These are phyloP conservation scores for Lasiodiplodia citricola DNA, from an alignment of 2,329 filamentous ascomycete species.

Conservation along the genomic window DNA sequence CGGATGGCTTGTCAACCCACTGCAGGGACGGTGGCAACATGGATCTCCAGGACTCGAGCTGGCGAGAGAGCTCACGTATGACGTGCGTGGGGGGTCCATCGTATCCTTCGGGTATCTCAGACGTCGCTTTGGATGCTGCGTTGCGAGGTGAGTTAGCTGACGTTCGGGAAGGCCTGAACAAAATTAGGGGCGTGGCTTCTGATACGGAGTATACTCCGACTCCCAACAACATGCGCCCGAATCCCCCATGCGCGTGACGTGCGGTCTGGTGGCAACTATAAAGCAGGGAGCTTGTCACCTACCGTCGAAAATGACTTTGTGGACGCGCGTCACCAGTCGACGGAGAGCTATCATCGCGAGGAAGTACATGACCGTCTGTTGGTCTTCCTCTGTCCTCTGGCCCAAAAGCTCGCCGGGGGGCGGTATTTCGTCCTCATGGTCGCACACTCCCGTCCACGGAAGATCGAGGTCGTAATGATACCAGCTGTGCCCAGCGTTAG, in stretches of 20 bases:
- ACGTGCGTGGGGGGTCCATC: slow-evolving; percentile 47
- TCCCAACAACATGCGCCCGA: background rate
- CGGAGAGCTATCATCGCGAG: slow-evolving; percentile 64
- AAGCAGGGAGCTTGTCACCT: slow-evolving; percentile 33
- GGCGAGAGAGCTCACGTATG: slow-evolving; percentile 58
- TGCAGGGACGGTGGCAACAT: slow-evolving; percentile 61
- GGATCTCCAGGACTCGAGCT: slow-evolving; percentile 64
- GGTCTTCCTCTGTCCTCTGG: slow-evolving; percentile 46
- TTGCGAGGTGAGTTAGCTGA: slow-evolving; percentile 10
- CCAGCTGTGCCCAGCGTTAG: slow-evolving; percentile 45
- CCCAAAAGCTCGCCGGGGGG: slow-evolving; percentile 60
- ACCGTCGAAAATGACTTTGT: slow-evolving; percentile 60
- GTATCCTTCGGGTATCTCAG: slow-evolving; percentile 38
- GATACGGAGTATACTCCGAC: slow-evolving; percentile 28
- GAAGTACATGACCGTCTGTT: slow-evolving; percentile 62
- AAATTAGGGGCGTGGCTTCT: background rate
- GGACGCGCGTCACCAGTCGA: slow-evolving; percentile 59
- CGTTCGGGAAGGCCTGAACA: background rate
- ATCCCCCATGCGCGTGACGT: slow-evolving; percentile 1
- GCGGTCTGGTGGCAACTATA: background rate
- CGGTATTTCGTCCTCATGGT: slow-evolving; percentile 59
- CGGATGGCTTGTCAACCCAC: slow-evolving; percentile 61
- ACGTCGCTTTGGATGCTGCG: slow-evolving; percentile 24
- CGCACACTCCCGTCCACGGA: slow-evolving; percentile 61
- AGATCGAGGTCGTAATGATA: slow-evolving; percentile 65